These are phyloP conservation scores for Elaphomyces granulatus DNA, from an alignment of 495 filamentous ascomycete genomes.

Conservation along the genomic window DNA sequence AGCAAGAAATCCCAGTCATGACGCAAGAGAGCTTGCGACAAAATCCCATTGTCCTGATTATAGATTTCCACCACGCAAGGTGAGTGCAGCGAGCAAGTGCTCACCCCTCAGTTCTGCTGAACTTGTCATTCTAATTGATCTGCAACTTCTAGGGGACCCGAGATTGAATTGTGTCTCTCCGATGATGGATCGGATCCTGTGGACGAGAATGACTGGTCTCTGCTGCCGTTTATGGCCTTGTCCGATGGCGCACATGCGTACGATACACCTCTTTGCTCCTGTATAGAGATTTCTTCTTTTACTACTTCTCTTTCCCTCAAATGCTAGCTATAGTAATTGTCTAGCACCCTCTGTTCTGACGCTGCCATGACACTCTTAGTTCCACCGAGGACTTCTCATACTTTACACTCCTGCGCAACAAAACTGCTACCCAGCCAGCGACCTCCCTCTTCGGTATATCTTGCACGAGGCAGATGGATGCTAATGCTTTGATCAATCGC, in stretches of 20 bases:
- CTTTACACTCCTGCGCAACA: conserved; percentile 74
- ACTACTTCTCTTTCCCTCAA: not conserved
- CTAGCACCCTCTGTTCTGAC: too few species aligned
- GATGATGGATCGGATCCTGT: conserved; percentile 69
- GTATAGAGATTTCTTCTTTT: not conserved
- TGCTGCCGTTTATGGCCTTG: conserved; percentile 95
- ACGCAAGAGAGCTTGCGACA: conserved; percentile 12
- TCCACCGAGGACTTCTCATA: conserved; percentile 94
- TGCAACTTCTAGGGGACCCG: conserved; percentile 75
- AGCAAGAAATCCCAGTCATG: conserved; percentile 1
- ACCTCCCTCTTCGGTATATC: conserved; percentile 93
- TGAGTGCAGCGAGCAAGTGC: conserved; percentile 19
- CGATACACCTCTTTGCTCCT: conserved; percentile 16
- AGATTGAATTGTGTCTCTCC: conserved; percentile 86
- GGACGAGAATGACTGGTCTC: conserved; percentile 74
- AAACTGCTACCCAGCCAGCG: conserved; percentile 39
- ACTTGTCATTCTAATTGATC: too few species aligned
- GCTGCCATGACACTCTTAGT: conserved; percentile 29
- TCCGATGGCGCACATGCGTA: conserved; percentile 92
- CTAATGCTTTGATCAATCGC: conserved; percentile 56
- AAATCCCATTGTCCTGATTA: conserved; percentile 63
- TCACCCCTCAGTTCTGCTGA: too few species aligned
- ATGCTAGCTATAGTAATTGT: too few species aligned
- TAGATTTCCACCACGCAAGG: conserved; percentile 94
- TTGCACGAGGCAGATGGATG: conserved; percentile 82